Evolutionary conservation across 2,329 filamentous ascomycete species (phyloP), one percentile per base, ranked within the genome.

Genomic region (Amesomyces nigricolor): DNA sequence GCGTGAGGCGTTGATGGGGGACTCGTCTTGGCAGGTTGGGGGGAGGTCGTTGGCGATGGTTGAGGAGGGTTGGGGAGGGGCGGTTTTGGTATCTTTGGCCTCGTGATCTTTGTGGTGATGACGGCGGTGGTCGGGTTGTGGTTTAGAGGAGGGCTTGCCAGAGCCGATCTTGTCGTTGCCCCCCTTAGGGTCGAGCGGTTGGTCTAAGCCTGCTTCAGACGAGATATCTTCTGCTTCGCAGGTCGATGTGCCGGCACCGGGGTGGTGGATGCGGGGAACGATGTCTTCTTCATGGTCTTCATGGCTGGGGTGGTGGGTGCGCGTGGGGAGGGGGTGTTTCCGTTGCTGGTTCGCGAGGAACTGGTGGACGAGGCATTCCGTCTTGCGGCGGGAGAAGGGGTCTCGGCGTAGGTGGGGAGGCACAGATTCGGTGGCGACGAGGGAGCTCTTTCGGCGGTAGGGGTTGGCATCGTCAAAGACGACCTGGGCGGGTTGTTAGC

Each of bases 391-490:
- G 11, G 30, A 10, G 1, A 38, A 19, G 9, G 46, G 42, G 63
- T 42, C 47, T 8, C 67, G 63, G 6, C 65, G 66, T 9, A 73
- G 63, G 49, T 72, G 61, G 5, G 74, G 73, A 7, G 65, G 59
- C 14, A 70, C 63, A 2, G 72, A 64, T 30, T 85, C 81, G 47
- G 72, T 72, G 4, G 75, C 67, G 11, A 85, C 79, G 47, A 87
- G 74, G 11, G 83, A 87, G 64, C 82, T 85, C 71, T 87, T 87
- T 56, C 84, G 78, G 19, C 84, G 79, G 63, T 85, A 83, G 0
- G 77, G 75, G 61, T 80, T 85, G 39, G 76, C 70, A 1, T 79
- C 71, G 58, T 87, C 83, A 64, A 87, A 86, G 19, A 81, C 76
- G 48, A 87, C 82, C 81, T 82, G 45, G 16, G 5, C 9, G 16